Evolutionary conservation across 1,139 yeast genomes (phyloP).

Genomic region (Suhomyces terraborum): DNA sequence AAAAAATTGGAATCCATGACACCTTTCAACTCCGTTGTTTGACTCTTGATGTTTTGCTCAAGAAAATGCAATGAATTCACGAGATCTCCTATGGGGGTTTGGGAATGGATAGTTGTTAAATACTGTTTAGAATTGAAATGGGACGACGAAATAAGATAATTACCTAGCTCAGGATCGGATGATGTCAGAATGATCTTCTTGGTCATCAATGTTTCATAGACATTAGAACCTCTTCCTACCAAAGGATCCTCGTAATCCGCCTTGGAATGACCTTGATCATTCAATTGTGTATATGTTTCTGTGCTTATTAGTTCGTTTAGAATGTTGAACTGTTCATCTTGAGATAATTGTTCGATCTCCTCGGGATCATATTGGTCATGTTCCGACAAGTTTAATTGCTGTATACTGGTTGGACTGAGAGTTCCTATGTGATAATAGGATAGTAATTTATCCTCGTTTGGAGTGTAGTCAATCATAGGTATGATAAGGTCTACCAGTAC

Average conservation of each 20-base stretch:
- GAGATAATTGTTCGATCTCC: constrained; percentile 23
- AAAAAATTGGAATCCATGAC: constrained; percentile 76
- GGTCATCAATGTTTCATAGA: constrained; percentile 45
- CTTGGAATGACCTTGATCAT: constrained; percentile 12
- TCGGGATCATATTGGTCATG: constrained; percentile 29
- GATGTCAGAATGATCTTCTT: constrained; percentile 41
- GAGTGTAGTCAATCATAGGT: constrained; percentile 32
- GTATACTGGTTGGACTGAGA: constrained; percentile 25
- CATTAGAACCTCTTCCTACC: constrained; percentile 48
- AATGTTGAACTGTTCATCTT: constrained; percentile 35
- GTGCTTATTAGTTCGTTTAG: constrained; percentile 29
- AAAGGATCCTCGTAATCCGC: constrained; percentile 52
- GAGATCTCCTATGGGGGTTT: constrained; percentile 67
- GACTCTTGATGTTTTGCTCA: constrained; percentile 61
- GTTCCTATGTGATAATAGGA: constrained; percentile 32
- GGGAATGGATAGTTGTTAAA: constrained; percentile 67
- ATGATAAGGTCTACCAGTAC: neutral
- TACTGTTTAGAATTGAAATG: constrained; percentile 71
- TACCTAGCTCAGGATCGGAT: constrained; percentile 45
- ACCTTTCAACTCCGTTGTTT: constrained; percentile 64
- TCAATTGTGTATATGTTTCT: constrained; percentile 1
- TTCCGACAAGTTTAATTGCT: constrained; percentile 24
- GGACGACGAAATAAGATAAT: constrained; percentile 70
- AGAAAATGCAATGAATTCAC: constrained; percentile 56
- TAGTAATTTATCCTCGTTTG: constrained; percentile 21